Evolutionary conservation across 163 green algal genomes (phyloP).

Genomic region (Scenedesmus sp.): DNA sequence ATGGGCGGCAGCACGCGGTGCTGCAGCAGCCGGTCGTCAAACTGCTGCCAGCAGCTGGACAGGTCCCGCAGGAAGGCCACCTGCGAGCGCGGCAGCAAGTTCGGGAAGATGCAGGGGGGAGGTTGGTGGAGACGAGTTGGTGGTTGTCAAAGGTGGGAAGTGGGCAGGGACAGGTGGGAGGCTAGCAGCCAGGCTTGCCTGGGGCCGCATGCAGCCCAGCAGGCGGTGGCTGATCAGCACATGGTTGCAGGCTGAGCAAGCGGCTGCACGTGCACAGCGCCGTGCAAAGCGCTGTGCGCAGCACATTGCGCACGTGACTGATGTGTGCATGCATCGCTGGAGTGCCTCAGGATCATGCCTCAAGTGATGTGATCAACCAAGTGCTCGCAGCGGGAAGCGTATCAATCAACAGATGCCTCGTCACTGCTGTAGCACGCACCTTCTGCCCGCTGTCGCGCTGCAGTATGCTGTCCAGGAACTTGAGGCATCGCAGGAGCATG

Average conservation of each 20-base stretch:
- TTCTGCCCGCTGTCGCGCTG: slow-evolving; percentile 74
- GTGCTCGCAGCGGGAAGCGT: not conserved
- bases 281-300: too few species aligned
- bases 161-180: too few species aligned
- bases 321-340: too few species aligned
- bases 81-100: slow-evolving; percentile 48
- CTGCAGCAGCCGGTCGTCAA: slow-evolving; percentile 81
- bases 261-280: too few species aligned
- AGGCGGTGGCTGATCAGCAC: not conserved
- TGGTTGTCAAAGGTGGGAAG: too few species aligned
- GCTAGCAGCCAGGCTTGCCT: too few species aligned
- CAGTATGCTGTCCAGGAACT: slow-evolving; percentile 84
- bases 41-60: slow-evolving; percentile 69
- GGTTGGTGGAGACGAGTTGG: too few species aligned
- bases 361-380: not conserved
- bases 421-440: not conserved
- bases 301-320: too few species aligned
- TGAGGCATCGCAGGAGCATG: slow-evolving; percentile 76
- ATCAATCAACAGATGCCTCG: not conserved
- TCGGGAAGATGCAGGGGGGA: too few species aligned
- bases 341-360: too few species aligned
- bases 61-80: slow-evolving; percentile 84
- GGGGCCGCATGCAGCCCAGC: not conserved
- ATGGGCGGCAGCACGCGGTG: slow-evolving; percentile 84
- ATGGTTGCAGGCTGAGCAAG: not conserved